Conservation (phyloP, 1,139 yeast genomes). For the Candida sanyaensis region DNA sequence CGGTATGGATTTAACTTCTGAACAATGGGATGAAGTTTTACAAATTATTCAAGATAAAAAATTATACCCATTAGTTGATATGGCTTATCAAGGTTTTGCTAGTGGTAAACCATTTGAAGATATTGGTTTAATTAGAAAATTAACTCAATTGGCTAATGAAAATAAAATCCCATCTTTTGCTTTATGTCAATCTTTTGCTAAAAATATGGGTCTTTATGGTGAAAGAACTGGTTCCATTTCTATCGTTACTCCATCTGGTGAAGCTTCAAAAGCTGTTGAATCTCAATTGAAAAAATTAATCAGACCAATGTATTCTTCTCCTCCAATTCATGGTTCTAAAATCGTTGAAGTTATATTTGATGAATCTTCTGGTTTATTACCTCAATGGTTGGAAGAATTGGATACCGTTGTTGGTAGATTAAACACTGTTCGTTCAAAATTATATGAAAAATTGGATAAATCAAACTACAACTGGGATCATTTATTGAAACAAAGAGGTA, state of each 20-base stretch:
- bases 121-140: slow-evolving; percentile 49
- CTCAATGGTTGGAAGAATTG: slow-evolving; percentile 80
- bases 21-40: slow-evolving; percentile 79
- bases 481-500: slow-evolving; percentile 87
- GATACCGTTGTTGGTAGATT: slow-evolving; percentile 76
- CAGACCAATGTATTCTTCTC: slow-evolving; percentile 88
- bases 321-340: slow-evolving; percentile 93
- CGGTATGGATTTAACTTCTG: slow-evolving; percentile 88
- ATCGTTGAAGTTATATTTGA: slow-evolving; percentile 77
- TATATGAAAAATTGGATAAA: slow-evolving; percentile 58
- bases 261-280: slow-evolving; percentile 51
- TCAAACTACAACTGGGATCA: slow-evolving; percentile 79
- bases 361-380: slow-evolving; percentile 49
- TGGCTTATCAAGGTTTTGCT: slow-evolving; percentile 98
- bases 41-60: slow-evolving; percentile 54
- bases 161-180: slow-evolving; percentile 56
- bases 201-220: slow-evolving; percentile 96
- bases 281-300: slow-evolving; percentile 81
- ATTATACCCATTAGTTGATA: slow-evolving; percentile 87
- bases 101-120: slow-evolving; percentile 65
- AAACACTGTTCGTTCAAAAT: slow-evolving; percentile 68
- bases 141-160: slow-evolving; percentile 49
- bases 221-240: slow-evolving; percentile 94
- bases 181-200: slow-evolving; percentile 90
- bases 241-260: slow-evolving; percentile 51